Evolutionary conservation across 23 red algal species (phyloP).

Genomic region (Gracilaria caudata): DNA sequence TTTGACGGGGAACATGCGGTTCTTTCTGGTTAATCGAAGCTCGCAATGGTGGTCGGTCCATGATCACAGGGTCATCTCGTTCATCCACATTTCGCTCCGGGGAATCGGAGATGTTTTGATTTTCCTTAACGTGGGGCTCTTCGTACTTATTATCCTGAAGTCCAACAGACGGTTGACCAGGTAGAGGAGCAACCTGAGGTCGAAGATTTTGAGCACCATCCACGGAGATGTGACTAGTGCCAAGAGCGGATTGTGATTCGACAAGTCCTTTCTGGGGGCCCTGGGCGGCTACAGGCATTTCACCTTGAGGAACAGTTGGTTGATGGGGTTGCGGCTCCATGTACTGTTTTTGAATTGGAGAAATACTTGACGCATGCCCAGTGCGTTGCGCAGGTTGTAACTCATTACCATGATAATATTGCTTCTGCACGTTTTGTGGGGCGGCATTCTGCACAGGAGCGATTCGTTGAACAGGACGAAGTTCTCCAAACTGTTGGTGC

Average conservation of each 20-base stretch:
- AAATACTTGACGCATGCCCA: neutral
- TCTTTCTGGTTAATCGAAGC: neutral
- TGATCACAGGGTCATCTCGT: neutral
- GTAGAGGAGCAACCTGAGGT: neutral
- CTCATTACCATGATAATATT: neutral
- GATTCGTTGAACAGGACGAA: neutral
- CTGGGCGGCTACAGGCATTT: neutral
- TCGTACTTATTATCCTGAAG: neutral
- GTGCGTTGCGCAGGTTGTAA: neutral
- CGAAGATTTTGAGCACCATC: neutral
- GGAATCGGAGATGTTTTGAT: neutral
- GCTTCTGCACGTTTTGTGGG: neutral
- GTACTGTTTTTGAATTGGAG: neutral
- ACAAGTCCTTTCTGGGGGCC: neutral
- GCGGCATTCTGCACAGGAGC: neutral
- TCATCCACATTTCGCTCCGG: neutral
- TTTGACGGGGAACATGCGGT: neutral
- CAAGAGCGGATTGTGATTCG: neutral
- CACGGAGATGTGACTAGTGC: neutral
- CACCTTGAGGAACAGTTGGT: neutral
- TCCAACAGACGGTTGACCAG: neutral
- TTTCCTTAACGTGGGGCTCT: neutral
- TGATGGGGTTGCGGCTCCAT: neutral
- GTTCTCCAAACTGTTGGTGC: neutral
- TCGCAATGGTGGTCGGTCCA: neutral